Evolutionary conservation across 140 eudicot species (phyloP).

Genomic region (Erigeron philadelphicus): DNA sequence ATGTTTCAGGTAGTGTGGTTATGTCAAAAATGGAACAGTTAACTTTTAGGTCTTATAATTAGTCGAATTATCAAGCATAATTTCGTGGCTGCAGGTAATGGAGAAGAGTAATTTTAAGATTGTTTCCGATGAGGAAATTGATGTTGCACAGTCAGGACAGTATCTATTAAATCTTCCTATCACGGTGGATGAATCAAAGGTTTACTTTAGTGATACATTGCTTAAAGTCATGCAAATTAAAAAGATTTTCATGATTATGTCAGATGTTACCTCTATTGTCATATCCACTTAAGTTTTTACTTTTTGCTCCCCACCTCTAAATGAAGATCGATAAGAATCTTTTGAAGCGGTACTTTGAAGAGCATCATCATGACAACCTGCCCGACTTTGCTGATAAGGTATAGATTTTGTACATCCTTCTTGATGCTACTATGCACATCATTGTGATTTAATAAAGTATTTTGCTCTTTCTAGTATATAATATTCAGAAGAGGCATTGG

Average conservation of each 20-base stretch:
- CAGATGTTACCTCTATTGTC: constrained; percentile 12
- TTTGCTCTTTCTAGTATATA: constrained; percentile 33
- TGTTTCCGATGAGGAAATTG: constrained; percentile 81
- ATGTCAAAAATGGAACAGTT: not conserved
- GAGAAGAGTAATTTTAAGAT: constrained; percentile 89
- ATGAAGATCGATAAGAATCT: constrained; percentile 77
- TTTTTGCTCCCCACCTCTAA: constrained; percentile 7
- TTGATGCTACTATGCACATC: constrained; percentile 4
- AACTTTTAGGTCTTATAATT: not conserved
- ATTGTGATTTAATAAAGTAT: constrained; percentile 20
- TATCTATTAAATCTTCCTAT: constrained; percentile 97
- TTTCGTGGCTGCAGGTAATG: constrained; percentile 50
- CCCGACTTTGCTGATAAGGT: constrained; percentile 98
- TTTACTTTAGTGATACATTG: constrained; percentile 6
- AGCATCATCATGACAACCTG: constrained; percentile 68
- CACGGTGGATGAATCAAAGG: constrained; percentile 91
- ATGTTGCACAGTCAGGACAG: constrained; percentile 80
- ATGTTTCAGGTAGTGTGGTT: constrained; percentile 53
- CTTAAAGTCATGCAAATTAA: no score
- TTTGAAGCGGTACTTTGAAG: constrained; percentile 58
- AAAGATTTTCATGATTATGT: not conserved
- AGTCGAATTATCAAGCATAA: not conserved
- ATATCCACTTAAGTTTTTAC: not conserved
- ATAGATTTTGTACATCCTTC: constrained; percentile 7
- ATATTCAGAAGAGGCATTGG: constrained; percentile 96